Evolutionary conservation across 2,329 filamentous ascomycete genomes (phyloP).

Genomic region (Hymenoscyphus albidus): DNA sequence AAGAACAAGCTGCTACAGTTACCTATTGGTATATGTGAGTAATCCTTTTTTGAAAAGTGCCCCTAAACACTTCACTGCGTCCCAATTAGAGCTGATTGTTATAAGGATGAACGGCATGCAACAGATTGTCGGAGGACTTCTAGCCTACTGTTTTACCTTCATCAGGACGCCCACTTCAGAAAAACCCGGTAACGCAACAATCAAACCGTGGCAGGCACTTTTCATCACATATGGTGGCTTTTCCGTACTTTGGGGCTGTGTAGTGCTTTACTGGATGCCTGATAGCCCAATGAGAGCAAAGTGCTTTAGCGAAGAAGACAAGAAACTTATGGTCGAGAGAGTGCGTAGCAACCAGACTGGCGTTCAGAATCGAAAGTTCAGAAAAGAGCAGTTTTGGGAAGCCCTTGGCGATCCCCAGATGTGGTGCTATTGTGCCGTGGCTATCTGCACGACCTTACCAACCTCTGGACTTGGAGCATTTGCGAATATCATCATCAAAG

Average conservation of each 20-base stretch:
- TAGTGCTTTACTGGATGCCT: slow-evolving; percentile 35
- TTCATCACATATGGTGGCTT: slow-evolving; percentile 46
- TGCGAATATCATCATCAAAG: slow-evolving; percentile 68
- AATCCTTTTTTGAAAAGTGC: background rate
- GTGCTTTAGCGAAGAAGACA: slow-evolving; percentile 23
- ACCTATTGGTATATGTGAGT: slow-evolving; percentile 41
- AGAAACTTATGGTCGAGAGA: slow-evolving; percentile 43
- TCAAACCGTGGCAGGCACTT: slow-evolving; percentile 60
- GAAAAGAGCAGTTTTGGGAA: slow-evolving; percentile 48
- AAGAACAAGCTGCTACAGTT: slow-evolving; percentile 60
- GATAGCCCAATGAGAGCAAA: slow-evolving; percentile 24
- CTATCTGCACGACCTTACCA: slow-evolving; percentile 66
- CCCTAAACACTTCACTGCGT: background rate
- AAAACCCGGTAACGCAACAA: slow-evolving; percentile 17
- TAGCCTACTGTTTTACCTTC: slow-evolving; percentile 56
- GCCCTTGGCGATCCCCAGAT: slow-evolving; percentile 59
- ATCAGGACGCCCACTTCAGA: slow-evolving; percentile 42
- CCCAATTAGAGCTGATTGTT: background rate
- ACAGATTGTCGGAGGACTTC: slow-evolving; percentile 59
- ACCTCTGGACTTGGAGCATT: slow-evolving; percentile 71
- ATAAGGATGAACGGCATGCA: slow-evolving; percentile 76
- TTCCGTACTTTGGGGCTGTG: slow-evolving; percentile 41
- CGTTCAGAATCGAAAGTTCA: slow-evolving; percentile 49
- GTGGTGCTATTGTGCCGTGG: slow-evolving; percentile 36
- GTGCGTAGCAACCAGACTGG: slow-evolving; percentile 56